These are phyloP conservation scores for Syzygium aromaticum DNA, from an alignment of 345 rosid species.

Conservation along the genomic window DNA sequence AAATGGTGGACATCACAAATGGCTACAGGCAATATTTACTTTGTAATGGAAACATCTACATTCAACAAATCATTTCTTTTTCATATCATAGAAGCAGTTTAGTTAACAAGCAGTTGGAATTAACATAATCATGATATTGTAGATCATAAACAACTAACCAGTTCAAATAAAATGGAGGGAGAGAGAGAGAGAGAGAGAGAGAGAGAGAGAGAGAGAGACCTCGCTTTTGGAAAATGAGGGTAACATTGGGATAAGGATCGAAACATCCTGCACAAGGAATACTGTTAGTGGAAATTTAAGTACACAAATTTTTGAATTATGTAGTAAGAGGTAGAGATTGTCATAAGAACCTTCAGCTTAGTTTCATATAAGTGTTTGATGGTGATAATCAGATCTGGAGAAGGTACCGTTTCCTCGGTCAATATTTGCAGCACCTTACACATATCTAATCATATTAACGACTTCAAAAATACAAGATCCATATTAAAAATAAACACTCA, in stretches of 20 bases:
- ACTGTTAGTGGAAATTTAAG: conserved; percentile 3
- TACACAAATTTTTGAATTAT: conserved; percentile 4
- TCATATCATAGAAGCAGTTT: background rate
- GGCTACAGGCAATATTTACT: background rate
- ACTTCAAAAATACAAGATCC: conserved; percentile 8
- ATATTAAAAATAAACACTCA: background rate
- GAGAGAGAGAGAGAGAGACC: conserved; percentile 35
- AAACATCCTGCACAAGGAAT: conserved; percentile 70
- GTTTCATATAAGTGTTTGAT: conserved; percentile 92
- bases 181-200: background rate
- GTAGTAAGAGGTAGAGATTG: background rate
- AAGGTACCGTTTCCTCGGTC: conserved; percentile 75
- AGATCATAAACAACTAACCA: background rate
- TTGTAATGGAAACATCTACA: background rate
- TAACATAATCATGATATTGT: background rate
- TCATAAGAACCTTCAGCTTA: conserved; percentile 62
- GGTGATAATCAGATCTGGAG: conserved; percentile 66
- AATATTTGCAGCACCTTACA: conserved; percentile 83
- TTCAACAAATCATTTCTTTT: background rate
- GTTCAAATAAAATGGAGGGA: background rate
- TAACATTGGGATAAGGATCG: conserved; percentile 87
- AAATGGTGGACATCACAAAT: background rate
- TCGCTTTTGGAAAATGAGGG: conserved; percentile 87
- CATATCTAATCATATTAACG: conserved; percentile 12
- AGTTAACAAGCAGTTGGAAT: background rate